These are phyloP conservation scores for Entomortierella chlamydospora DNA, from an alignment of 192 early-diverging fungal species.

Conservation along the genomic window DNA sequence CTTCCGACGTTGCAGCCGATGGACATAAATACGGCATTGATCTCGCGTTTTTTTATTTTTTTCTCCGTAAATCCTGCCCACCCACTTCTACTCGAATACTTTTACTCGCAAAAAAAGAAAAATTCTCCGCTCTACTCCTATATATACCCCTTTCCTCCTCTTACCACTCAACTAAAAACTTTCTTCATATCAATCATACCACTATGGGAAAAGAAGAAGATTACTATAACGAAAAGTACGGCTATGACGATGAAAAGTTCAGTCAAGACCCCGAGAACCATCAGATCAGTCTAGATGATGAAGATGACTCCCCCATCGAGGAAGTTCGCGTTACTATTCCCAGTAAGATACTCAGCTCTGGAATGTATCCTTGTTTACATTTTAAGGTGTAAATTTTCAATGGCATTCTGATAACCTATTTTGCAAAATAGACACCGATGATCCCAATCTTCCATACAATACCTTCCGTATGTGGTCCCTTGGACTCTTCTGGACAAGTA, in stretches of 20 bases:
- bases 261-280: slow-evolving; percentile 4
- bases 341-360: neutral
- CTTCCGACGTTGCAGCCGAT: neutral
- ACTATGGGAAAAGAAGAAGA: neutral
- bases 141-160: neutral
- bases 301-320: slow-evolving; percentile 12
- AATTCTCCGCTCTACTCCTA: neutral
- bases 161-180: neutral
- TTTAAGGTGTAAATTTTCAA: neutral
- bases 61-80: neutral
- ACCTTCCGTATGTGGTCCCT: neutral
- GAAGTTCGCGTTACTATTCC: slow-evolving; percentile 4
- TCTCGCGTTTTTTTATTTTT: neutral
- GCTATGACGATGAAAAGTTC: neutral
- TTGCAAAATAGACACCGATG: neutral
- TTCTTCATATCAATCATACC: neutral
- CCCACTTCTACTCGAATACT: neutral
- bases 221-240: neutral
- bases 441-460: neutral
- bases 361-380: neutral
- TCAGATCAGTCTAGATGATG: slow-evolving; percentile 10
- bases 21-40: neutral
- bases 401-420: neutral
- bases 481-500: neutral
- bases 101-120: neutral